Conservation (phyloP, 1,284 basidiomycete genomes). For the Caloboletus inedulis region DNA sequence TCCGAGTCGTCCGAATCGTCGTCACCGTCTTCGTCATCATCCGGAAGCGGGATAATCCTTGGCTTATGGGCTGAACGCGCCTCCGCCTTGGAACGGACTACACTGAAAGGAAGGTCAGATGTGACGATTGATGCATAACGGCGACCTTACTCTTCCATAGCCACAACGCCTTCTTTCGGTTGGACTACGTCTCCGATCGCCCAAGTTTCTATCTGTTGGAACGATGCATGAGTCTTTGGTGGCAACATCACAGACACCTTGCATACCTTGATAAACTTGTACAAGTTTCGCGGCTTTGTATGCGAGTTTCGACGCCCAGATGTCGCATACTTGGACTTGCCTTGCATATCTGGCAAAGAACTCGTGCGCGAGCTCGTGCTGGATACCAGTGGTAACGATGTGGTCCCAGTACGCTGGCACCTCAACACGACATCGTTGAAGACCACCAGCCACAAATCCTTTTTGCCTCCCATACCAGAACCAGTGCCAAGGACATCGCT, state of each 20-base stretch:
- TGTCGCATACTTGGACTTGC: slow-evolving; percentile 77
- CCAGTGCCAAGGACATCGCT: slow-evolving; percentile 71
- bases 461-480: slow-evolving; percentile 65
- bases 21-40: slow-evolving; percentile 56
- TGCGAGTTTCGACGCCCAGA: slow-evolving; percentile 69
- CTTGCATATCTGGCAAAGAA: slow-evolving; percentile 75
- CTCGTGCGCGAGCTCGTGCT: slow-evolving; percentile 65
- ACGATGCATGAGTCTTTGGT: background rate
- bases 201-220: slow-evolving; percentile 82
- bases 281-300: slow-evolving; percentile 82
- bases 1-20: slow-evolving; percentile 83
- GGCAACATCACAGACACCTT: slow-evolving; percentile 7
- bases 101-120: slow-evolving; percentile 41
- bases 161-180: slow-evolving; percentile 69
- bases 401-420: slow-evolving; percentile 88
- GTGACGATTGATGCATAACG: slow-evolving; percentile 13
- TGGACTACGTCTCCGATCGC: slow-evolving; percentile 71
- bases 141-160: slow-evolving; percentile 78
- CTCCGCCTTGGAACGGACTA: slow-evolving; percentile 64
- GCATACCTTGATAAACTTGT: slow-evolving; percentile 79
- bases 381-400: slow-evolving; percentile 79
- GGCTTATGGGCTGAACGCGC: slow-evolving; percentile 57
- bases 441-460: slow-evolving; percentile 90
- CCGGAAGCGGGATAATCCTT: slow-evolving; percentile 65
- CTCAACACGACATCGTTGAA: slow-evolving; percentile 95